Conservation (phyloP, 2,329 filamentous ascomycete species). For the Paecilomyces fulvus region DNA sequence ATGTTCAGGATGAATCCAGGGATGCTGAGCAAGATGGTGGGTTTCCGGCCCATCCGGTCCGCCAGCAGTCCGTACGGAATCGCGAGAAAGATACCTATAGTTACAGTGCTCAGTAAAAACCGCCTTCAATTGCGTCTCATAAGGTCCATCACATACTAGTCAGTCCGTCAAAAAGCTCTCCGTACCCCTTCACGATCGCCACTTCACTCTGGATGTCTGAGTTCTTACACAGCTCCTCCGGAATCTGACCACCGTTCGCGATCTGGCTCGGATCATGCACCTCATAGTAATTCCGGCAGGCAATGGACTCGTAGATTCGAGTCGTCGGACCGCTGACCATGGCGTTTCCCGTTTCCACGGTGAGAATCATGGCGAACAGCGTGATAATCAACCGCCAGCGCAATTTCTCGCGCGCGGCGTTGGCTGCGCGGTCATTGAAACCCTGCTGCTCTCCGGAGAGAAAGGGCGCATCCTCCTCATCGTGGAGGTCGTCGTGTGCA, state of each 20-base stretch:
- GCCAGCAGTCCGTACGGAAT: constrained; percentile 43
- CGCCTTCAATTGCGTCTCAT: not conserved
- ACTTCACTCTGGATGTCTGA: constrained; percentile 41
- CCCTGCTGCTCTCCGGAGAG: constrained; percentile 3
- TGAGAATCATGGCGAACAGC: constrained; percentile 35
- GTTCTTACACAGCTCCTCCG: constrained; percentile 44
- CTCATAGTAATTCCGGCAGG: constrained; percentile 39
- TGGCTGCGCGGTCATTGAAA: constrained; percentile 3
- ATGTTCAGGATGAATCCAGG: constrained; percentile 32
- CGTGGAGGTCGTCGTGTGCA: constrained; percentile 17
- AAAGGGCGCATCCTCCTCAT: constrained; percentile 23
- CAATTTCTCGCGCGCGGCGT: constrained; percentile 14
- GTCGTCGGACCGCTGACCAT: constrained; percentile 39
- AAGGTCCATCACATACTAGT: constrained; percentile 20
- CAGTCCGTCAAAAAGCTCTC: constrained; percentile 41
- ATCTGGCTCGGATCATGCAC: constrained; percentile 37
- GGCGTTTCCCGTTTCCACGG: constrained; percentile 38
- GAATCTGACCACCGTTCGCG: constrained; percentile 31
- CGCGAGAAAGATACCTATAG: constrained; percentile 38
- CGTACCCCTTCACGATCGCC: constrained; percentile 43
- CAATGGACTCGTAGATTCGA: constrained; percentile 42
- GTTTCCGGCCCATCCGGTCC: constrained; percentile 40
- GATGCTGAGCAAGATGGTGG: constrained; percentile 35
- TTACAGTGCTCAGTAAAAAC: constrained; percentile 7
- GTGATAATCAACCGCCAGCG: constrained; percentile 31